Evolutionary conservation across 352 stramenopile genomes (phyloP).

Genomic region (Phytophthora cactorum): DNA sequence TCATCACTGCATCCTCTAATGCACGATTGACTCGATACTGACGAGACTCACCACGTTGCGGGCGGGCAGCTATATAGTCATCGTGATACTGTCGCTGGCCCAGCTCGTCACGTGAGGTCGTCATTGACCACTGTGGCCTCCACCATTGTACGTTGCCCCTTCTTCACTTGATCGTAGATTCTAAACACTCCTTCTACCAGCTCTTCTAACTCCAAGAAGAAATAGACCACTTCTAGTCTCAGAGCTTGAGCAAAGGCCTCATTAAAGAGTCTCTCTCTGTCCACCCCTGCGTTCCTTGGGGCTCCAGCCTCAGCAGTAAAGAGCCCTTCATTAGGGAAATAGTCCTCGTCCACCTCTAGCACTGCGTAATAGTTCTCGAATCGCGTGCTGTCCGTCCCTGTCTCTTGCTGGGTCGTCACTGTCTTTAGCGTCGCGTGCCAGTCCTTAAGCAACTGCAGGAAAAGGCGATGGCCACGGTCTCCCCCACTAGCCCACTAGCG

Average conservation of each 20-base stretch:
- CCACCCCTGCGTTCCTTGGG: not conserved
- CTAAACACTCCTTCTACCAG: too few relatives aligned
- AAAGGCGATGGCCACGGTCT: constrained; percentile 3
- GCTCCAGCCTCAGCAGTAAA: not conserved
- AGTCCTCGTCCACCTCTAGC: constrained; percentile 9
- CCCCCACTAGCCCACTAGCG: not conserved
- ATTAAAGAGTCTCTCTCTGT: constrained; percentile 22
- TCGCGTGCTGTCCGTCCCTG: not conserved
- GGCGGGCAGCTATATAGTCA: too few relatives aligned
- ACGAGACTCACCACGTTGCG: too few relatives aligned
- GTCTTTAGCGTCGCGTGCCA: not conserved
- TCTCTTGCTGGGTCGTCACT: not conserved
- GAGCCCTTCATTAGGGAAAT: not conserved
- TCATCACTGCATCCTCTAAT: not conserved
- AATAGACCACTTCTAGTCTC: not conserved
- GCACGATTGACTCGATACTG: too few relatives aligned
- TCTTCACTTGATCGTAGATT: too few relatives aligned
- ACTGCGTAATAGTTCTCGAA: constrained; percentile 33
- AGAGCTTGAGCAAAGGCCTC: constrained; percentile 19
- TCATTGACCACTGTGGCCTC: too few relatives aligned
- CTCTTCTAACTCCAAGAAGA: not conserved
- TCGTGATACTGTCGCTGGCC: too few relatives aligned
- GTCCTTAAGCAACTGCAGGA: constrained; percentile 5
- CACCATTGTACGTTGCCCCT: too few relatives aligned
- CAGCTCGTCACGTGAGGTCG: too few relatives aligned